Base-by-base conservation (phyloP, 345 rosid species). In the Dimocarpus longan region DNA sequence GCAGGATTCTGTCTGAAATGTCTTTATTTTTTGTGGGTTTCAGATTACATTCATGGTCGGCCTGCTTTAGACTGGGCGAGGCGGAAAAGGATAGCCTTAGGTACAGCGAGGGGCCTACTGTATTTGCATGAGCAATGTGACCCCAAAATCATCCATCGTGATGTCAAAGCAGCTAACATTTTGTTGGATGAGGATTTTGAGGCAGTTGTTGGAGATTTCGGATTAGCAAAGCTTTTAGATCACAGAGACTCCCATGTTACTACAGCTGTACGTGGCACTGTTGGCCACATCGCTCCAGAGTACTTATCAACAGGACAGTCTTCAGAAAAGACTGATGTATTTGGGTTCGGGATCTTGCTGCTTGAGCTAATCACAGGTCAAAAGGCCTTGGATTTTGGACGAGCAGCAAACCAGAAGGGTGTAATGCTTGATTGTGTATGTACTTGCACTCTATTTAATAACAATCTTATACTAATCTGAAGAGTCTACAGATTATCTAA, bases 191-290 rank as follows among this genome's bases (percentile, higher is more conserved):
- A 89, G 76, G 97, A 91, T 69, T 93, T 93, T 70, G 98, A 95
- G 81, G 98, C 98, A n/a, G 95, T 95, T 43, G 98, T 95, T 65
- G 98, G 98, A 18, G 98, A 95, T 88, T 95, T 95, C 42, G 98
- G 98, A 72, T 84, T 95, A 82, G 98, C 98, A 32, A 95, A 95
- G 92, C 98, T 95, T 82, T 71, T 95, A 72, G 98, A 95, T 80
- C 98, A 95, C 82, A 89, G 93, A 67, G 98, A 95, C 76, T 90
- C 98, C 32, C 98, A 95, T 1, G 98, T 95, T 63, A 95, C 98
- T 21, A 95, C 98, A 8, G 97, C 97, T 0, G 98, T 95, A 62
- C 95, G 98, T 52, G 98, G 98, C 84, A 95, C 98, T 0, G 89
- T 93, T 8, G 98, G 98, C 43, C 98, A 95, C 80, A 95, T 95